Conservation (phyloP, 208 protist genomes). For the Borovskyia barvae region DNA sequence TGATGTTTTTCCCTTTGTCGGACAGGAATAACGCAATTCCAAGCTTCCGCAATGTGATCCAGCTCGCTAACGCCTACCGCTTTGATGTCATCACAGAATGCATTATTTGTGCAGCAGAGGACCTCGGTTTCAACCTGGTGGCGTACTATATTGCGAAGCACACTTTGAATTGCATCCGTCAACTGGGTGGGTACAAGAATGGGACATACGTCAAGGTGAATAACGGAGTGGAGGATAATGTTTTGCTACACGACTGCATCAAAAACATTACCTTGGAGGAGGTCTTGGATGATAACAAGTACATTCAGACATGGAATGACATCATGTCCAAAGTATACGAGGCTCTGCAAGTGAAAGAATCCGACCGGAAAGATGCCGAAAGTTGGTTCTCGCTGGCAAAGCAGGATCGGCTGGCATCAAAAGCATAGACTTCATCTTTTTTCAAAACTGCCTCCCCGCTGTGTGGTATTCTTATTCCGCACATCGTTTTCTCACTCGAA, state of each 20-base stretch:
- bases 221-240: conserved; percentile 89
- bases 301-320: conserved; percentile 46
- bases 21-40: conserved; percentile 73
- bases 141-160: conserved; percentile 92
- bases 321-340: conserved; percentile 87
- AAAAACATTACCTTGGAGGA: conserved; percentile 55
- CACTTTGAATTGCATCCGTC: conserved; percentile 89
- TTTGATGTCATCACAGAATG: conserved; percentile 82
- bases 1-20: conserved; percentile 68
- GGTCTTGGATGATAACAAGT: conserved; percentile 49
- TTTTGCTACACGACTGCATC: conserved; percentile 86
- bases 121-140: conserved; percentile 87
- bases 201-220: conserved; percentile 89
- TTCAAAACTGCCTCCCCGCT: too few species aligned
- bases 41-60: conserved; percentile 88
- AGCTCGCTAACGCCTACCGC: conserved; percentile 65
- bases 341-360: conserved; percentile 63
- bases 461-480: too few species aligned
- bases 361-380: conserved; percentile 42
- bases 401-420: background rate
- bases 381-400: conserved; percentile 49
- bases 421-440: background rate
- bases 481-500: too few species aligned
- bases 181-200: conserved; percentile 87
- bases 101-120: conserved; percentile 71